Evolutionary conservation across 768 basidiomycete species (phyloP).

Genomic region (Lentinula detonsa): DNA sequence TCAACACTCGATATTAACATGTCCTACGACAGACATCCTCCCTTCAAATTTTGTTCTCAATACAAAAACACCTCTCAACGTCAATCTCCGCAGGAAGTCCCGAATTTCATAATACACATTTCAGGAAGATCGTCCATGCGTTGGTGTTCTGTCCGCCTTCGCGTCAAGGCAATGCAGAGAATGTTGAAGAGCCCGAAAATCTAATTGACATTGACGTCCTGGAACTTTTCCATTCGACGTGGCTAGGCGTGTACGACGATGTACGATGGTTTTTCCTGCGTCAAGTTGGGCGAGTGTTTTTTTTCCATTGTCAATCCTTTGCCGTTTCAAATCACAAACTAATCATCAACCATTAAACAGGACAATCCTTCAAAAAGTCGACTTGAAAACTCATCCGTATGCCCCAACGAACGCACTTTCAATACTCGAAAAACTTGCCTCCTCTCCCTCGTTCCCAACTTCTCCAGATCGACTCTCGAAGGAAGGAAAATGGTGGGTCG

Average conservation of each 20-base stretch:
- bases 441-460: slow-evolving; percentile 57
- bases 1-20: neutral
- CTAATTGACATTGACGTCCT: slow-evolving; percentile 54
- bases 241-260: slow-evolving; percentile 77
- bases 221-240: slow-evolving; percentile 59
- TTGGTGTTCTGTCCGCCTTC: slow-evolving; percentile 57
- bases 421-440: slow-evolving; percentile 60
- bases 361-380: slow-evolving; percentile 17
- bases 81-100: slow-evolving; percentile 38
- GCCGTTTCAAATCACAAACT: neutral
- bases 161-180: slow-evolving; percentile 8
- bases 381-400: slow-evolving; percentile 26
- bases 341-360: slow-evolving; percentile 8
- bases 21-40: slow-evolving; percentile 49
- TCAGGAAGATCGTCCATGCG: slow-evolving; percentile 55
- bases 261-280: slow-evolving; percentile 87
- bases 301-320: neutral
- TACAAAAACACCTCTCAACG: slow-evolving; percentile 74
- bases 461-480: slow-evolving; percentile 70
- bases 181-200: slow-evolving; percentile 13
- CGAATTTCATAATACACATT: slow-evolving; percentile 64
- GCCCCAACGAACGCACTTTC: slow-evolving; percentile 46
- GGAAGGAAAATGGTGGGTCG: slow-evolving; percentile 75
- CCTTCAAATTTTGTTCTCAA: slow-evolving; percentile 68
- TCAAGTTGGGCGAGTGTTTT: slow-evolving; percentile 55